phyloP scores from a whole-genome alignment of 805 yeast species.

The Zygosaccharomyces lentus region DNA sequence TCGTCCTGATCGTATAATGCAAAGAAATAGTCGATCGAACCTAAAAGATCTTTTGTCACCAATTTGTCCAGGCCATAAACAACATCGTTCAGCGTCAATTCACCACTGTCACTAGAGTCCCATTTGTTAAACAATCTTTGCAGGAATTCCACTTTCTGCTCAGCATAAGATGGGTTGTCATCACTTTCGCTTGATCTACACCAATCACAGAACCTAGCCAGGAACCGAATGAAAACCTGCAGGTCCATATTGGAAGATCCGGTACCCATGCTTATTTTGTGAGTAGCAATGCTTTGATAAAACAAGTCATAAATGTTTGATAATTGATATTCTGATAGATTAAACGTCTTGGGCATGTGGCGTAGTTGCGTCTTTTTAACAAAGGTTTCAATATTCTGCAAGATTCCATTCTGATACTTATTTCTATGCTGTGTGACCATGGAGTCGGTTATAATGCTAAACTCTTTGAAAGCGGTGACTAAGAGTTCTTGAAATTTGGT shows the following conservation, averaged over 20 bases:
- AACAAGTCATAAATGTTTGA: constrained; percentile 80
- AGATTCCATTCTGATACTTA: constrained; percentile 69
- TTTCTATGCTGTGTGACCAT: constrained; percentile 64
- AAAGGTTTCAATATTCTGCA: constrained; percentile 81
- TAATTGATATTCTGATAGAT: constrained; percentile 53
- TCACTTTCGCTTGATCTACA: constrained; percentile 40
- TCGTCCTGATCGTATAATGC: constrained; percentile 61
- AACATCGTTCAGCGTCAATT: constrained; percentile 63
- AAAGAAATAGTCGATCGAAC: constrained; percentile 72
- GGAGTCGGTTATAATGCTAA: constrained; percentile 72
- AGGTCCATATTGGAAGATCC: constrained; percentile 67
- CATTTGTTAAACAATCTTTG: constrained; percentile 63
- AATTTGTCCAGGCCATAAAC: constrained; percentile 69
- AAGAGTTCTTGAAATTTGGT: constrained; percentile 86
- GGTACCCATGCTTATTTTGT: constrained; percentile 50
- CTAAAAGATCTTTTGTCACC: constrained; percentile 70
- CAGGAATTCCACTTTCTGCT: constrained; percentile 47
- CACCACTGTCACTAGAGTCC: constrained; percentile 55
- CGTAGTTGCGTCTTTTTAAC: constrained; percentile 89
- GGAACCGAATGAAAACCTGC: constrained; percentile 64
- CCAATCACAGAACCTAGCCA: constrained; percentile 83
- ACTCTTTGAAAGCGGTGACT: constrained; percentile 91
- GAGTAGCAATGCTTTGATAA: constrained; percentile 69
- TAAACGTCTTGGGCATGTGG: constrained; percentile 69
- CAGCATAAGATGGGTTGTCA: constrained; percentile 29